These are phyloP conservation scores for Nematocida sp. DNA, from an alignment of 371 early-diverging fungal species.

Conservation along the genomic window DNA sequence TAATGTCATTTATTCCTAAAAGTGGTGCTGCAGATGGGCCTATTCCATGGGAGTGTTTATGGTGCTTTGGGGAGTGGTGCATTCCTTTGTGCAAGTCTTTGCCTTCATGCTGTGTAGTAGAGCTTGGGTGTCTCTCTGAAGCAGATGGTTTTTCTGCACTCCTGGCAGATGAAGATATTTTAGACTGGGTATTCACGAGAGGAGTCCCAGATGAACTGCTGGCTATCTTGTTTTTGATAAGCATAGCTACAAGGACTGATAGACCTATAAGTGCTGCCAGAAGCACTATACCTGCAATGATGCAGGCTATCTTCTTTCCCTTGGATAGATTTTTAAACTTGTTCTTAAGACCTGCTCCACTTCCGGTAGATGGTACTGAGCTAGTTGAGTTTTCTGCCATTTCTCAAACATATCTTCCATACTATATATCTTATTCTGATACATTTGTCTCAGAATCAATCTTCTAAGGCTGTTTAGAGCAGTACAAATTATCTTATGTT, in stretches of 20 bases:
- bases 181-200: too few relatives aligned
- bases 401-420: not conserved
- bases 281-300: slow-evolving; percentile 1
- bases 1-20: slow-evolving; percentile 20
- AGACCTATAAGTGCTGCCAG: not conserved
- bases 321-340: not conserved
- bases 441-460: slow-evolving; percentile 1
- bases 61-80: not conserved
- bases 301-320: not conserved
- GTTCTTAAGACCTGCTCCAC: not conserved
- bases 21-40: not conserved
- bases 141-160: not conserved
- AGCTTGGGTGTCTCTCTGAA: not conserved
- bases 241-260: too few relatives aligned
- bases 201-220: too few relatives aligned
- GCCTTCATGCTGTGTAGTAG: not conserved
- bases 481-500: not conserved
- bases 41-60: not conserved
- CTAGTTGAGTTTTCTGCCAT: slow-evolving; percentile 4
- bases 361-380: not conserved
- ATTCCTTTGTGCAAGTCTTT: not conserved
- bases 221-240: too few relatives aligned
- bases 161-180: not conserved
- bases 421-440: slow-evolving; percentile 16
- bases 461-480: not conserved